phyloP scores from a whole-genome alignment of 1,284 basidiomycete genomes.

The Pseudozyma sp. region DNA sequence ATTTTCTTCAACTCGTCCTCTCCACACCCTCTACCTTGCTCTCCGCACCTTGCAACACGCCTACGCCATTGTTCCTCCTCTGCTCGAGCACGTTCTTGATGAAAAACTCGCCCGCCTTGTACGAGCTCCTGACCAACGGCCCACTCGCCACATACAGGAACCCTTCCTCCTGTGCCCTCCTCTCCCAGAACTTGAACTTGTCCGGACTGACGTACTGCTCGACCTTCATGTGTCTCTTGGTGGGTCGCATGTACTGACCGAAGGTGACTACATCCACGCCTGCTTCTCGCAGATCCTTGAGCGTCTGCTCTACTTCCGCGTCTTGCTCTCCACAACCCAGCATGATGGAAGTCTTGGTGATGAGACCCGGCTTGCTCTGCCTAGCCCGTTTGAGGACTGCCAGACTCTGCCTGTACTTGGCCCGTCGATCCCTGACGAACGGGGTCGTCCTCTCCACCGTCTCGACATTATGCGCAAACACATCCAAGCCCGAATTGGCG shows the following conservation, averaged over 20 bases:
- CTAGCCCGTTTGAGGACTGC: slow-evolving; percentile 79
- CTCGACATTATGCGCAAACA: slow-evolving; percentile 98
- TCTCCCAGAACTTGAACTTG: slow-evolving; percentile 92
- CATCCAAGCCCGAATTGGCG: slow-evolving; percentile 91
- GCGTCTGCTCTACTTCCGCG: slow-evolving; percentile 83
- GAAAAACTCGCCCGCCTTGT: slow-evolving; percentile 78
- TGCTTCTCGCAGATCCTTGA: slow-evolving; percentile 85
- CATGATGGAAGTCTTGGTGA: slow-evolving; percentile 99
- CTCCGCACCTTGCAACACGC: no score
- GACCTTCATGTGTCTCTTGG: slow-evolving; percentile 99
- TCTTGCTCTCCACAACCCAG: slow-evolving; percentile 93
- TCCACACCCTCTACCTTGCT: no score
- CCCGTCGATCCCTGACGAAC: slow-evolving; percentile 91
- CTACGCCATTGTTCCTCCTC: slow-evolving; percentile 10
- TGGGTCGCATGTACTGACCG: slow-evolving; percentile 99
- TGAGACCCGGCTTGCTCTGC: slow-evolving; percentile 76
- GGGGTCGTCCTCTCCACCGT: slow-evolving; percentile 93
- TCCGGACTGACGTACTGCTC: slow-evolving; percentile 92
- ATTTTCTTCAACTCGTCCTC: no score
- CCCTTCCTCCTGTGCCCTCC: slow-evolving; percentile 88
- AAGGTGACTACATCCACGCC: slow-evolving; percentile 98
- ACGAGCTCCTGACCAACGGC: slow-evolving; percentile 93
- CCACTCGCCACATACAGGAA: slow-evolving; percentile 98
- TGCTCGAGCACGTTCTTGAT: slow-evolving; percentile 65
- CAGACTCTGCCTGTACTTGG: slow-evolving; percentile 90